Base-by-base conservation (phyloP, 352 stramenopile species). In the Globisporangium echinulatum region DNA sequence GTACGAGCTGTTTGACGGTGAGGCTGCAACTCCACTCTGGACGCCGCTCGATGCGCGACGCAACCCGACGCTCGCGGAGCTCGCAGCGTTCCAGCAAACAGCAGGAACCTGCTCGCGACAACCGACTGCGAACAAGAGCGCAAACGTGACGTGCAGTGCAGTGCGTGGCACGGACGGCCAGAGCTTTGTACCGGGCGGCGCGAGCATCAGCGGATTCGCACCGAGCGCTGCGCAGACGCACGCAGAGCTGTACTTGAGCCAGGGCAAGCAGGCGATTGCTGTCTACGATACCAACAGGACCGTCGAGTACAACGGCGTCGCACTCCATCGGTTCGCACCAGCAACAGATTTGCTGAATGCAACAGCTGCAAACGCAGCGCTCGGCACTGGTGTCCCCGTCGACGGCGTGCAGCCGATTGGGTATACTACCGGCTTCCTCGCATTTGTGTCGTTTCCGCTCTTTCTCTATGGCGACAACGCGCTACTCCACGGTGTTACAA, bases 401-500 rank as follows among this genome's bases (percentile, higher is more conserved):
- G 70, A 92, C 38, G 82, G 82, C 40, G 60, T 92, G 43, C 82
- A 92, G 56, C 67, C 75, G 48, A 55, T 87, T 52, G 77, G 72
- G 58, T 92, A 90, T 63, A 72, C 76, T 62, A 74, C 62, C 37
- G 82, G 82, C 47, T 87, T 92, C 61, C 50, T 90, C 38, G 75
- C 78, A 43, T 92, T 82, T 62, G 63, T 92, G 52, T 92, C 82
- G 53, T 85, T 74, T 25, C 79, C 82, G 17, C 64, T 87, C 59
- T 92, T 77, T 59, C 59, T 92, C n/a, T 82, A 77, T 56, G 77
- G 78, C 4, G 65, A 89, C 63, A 62, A 62, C 25, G 74, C 71
- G 25, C 56, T 92, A 43, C 62, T 71, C 0, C 63, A 72, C 4
- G 59, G 39, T 10, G 71, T 92, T 15, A 59, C 77, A 49, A 80